Base-by-base conservation (phyloP, 352 stramenopile species). In the Pythium phragmiticola region DNA sequence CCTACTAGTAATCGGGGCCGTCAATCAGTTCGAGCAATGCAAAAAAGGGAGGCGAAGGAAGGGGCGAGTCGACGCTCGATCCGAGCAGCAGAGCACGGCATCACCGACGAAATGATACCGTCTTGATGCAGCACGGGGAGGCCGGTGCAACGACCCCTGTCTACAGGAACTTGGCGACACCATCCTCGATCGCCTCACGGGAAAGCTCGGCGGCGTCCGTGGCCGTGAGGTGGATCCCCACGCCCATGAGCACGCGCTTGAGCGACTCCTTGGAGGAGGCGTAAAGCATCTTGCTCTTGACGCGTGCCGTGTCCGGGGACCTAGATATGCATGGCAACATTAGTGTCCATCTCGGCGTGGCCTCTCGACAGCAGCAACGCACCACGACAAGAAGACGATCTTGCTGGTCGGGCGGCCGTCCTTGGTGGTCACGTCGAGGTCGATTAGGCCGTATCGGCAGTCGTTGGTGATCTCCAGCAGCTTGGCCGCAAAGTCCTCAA, bases 261-360 rank as follows among this genome's bases (percentile, higher is more conserved):
- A 98, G 88, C 48, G 90, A 80, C 74, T 98, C 94, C 81, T 98
- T 98, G 28, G 89, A 98, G 19, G 89, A 91, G 57, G 87, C 86
- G 83, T 98, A 98, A 39, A 98, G 65, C 95, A 98, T 98, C 82
- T 98, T 98, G 56, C 80, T 83, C 80, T 97, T 96, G 56, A 98
- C 87, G 16, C 75, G 79, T 3, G 91, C 88, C 55, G 86, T 97
- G 75, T 98, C 95, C 21, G 95, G 95, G 60, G 94, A 98, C 82
- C 82, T 90, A 42, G 42, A 60, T 12, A 50, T 46, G 23, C 19
- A 43, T 7, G 5, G 43, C 19, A 34, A 50, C 26, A 52, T 48
- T 37, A 23, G 16, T 53, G 11, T 62, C 34, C 11, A 39, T 17
- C 12, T 52, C 9, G 2, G 28, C 11, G n/a, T 37, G 30, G 8